phyloP scores from a whole-genome alignment of 345 rosid genomes.

The Eucalyptus melliodora region DNA sequence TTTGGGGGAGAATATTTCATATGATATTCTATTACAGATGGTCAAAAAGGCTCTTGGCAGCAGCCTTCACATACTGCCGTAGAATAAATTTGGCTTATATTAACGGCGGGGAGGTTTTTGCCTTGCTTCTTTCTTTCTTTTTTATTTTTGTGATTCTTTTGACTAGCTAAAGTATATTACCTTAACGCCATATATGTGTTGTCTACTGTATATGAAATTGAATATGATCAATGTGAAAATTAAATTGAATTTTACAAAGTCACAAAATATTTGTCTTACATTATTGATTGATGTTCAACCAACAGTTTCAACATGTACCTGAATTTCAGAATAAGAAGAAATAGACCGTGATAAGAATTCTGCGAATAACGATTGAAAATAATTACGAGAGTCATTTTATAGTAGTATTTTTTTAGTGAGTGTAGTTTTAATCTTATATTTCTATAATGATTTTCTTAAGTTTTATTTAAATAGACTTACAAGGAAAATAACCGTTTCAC shows the following conservation, averaged over 20 bases:
- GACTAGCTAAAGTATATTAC: neutral
- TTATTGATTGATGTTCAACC: neutral
- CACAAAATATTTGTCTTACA: neutral
- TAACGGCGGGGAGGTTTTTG: neutral
- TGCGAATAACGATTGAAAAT: neutral
- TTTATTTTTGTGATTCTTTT: neutral
- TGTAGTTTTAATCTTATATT: neutral
- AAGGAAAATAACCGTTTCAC: neutral
- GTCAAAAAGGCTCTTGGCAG: neutral
- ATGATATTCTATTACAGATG: neutral
- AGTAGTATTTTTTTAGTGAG: neutral
- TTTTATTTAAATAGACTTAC: neutral
- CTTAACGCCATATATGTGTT: neutral
- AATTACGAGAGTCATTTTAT: neutral
- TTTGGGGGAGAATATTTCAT: neutral
- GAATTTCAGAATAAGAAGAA: neutral
- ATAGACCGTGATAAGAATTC: neutral
- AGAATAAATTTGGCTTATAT: neutral
- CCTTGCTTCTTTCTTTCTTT: neutral
- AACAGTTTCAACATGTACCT: neutral
- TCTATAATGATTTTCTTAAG: neutral
- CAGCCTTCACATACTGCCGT: neutral
- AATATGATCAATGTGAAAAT: neutral
- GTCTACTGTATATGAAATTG: neutral
- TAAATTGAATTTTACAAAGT: neutral